A percentile compares a stretch with the other conserved stretches of the same genome.
Evolutionary conservation across 225 moss, liverwort and hornwort genomes (phyloP).

Genomic region (Rhytidiadelphus loreus): DNA sequence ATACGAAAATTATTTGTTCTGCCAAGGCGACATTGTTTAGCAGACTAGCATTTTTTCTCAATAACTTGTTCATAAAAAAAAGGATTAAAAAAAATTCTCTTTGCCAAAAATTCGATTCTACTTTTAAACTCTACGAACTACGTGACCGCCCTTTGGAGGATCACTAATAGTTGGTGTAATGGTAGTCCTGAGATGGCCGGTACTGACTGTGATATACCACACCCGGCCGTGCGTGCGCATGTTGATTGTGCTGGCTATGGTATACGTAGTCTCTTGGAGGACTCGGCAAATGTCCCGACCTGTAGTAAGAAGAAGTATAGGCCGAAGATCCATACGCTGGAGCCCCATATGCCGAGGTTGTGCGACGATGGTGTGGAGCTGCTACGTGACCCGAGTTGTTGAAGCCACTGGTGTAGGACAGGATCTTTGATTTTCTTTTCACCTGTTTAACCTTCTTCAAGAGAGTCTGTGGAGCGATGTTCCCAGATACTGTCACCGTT

Average conservation of each 20-base stretch:
- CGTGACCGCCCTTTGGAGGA: neutral
- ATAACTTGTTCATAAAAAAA: neutral
- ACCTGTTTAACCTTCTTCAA: conserved; percentile 28
- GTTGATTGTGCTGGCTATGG: neutral
- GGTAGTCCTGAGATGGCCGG: neutral
- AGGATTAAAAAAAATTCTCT: neutral
- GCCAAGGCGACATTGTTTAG: neutral
- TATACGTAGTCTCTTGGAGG: conserved; percentile 1
- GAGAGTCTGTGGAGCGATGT: conserved; percentile 18
- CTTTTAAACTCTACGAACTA: neutral
- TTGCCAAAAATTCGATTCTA: neutral
- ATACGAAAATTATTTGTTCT: neutral
- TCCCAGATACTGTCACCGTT: conserved; percentile 33
- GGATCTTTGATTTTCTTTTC: conserved; percentile 31
- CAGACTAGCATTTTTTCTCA: neutral
- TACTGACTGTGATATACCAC: neutral
- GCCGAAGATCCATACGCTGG: neutral
- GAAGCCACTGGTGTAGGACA: conserved; percentile 13
- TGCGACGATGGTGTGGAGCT: neutral
- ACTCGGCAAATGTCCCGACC: neutral
- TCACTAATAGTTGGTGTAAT: neutral
- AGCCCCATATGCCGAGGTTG: neutral
- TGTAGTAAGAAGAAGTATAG: neutral
- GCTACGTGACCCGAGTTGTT: neutral
- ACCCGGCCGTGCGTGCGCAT: neutral